A percentile compares a stretch with the other conserved stretches of the same genome.
phyloP scores from a whole-genome alignment of 805 yeast genomes.

The Saccharomycopsis vini region DNA sequence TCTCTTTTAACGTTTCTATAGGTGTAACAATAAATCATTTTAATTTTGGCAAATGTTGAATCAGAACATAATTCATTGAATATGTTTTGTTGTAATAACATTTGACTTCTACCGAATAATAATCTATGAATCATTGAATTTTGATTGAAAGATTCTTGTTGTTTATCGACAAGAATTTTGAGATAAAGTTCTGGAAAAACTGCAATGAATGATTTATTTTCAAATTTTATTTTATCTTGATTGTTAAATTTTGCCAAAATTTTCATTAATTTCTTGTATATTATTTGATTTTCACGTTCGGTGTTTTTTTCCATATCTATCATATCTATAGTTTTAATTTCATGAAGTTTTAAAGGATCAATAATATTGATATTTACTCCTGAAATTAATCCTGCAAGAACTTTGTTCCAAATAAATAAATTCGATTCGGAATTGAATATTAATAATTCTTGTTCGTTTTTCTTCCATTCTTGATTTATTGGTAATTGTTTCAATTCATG shows the following conservation, averaged over 20 bases:
- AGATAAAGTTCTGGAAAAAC: constrained; percentile 14
- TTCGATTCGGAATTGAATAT: constrained; percentile 11
- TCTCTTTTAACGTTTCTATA: constrained; percentile 1
- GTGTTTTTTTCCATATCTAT: constrained; percentile 1
- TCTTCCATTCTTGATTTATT: constrained; percentile 10
- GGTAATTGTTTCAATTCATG: constrained; percentile 15
- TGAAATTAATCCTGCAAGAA: constrained; percentile 11
- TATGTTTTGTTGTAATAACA: constrained; percentile 11
- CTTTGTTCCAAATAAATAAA: constrained; percentile 7
- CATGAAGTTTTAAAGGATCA: constrained; percentile 12
- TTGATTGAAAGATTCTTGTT: background rate
- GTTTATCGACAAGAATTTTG: background rate
- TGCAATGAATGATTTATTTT: constrained; percentile 3
- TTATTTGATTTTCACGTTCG: constrained; percentile 1
- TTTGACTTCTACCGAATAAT: constrained; percentile 11
- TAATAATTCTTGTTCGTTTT: constrained; percentile 5
- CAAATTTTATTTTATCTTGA: background rate
- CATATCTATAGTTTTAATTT: constrained; percentile 9
- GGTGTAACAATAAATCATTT: constrained; percentile 6
- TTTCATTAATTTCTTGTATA: constrained; percentile 2
- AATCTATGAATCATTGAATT: constrained; percentile 6
- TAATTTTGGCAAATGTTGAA: background rate
- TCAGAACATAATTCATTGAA: constrained; percentile 6
- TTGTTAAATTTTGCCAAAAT: background rate
- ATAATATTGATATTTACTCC: constrained; percentile 8